Evolutionary conservation across 768 basidiomycete genomes (phyloP), one percentile per base, ranked within the genome.

Genomic region (Hortiboletus flavorubellus): DNA sequence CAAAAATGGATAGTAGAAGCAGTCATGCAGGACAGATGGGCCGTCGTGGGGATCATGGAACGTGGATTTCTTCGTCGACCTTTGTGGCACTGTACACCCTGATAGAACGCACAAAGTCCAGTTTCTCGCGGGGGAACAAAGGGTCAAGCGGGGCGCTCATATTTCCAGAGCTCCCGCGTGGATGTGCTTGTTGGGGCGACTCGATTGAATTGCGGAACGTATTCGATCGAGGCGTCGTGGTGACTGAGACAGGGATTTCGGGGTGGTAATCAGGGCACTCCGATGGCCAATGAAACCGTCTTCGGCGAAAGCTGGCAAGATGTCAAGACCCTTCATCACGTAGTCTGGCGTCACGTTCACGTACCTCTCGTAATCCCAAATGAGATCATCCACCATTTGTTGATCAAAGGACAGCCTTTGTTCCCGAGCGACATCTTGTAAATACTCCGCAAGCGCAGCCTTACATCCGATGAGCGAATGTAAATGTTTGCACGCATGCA

Each of bases 401-500:
- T 64, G 56, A 42, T 69, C 63, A 41, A 69, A 58, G 12, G 60
- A 31, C 5, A 58, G 4, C 3, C 56, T 48, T 45, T 64, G 67
- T 10, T 64, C 60, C 37, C 63, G 63, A 41, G 70, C 60, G 8
- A 72, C 47, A 29, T 77, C 75, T 18, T 66, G 49, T 14, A 86
- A 63, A 63, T 73, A 84, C 43, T 81, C 80, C 7, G 59, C 64
- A 10, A 91, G 71, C 5, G 87, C 85, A 35, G 75, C 73, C 62
- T 82, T 81, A 64, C 82, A 86, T 31, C 81, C 81, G 26, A 91
- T 72, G 3, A 91, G 66, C 7, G 77, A 76, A 64, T 90, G 85
- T 46, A 89, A 70, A 63, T 84, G 77, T 70, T 83, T 86, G 71
- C 83, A 85, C n/a, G 82, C 77, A 62, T 89, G 85, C 83, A 87